phyloP scores from a whole-genome alignment of 441 rosid species.

The Syzygium syzygioides region DNA sequence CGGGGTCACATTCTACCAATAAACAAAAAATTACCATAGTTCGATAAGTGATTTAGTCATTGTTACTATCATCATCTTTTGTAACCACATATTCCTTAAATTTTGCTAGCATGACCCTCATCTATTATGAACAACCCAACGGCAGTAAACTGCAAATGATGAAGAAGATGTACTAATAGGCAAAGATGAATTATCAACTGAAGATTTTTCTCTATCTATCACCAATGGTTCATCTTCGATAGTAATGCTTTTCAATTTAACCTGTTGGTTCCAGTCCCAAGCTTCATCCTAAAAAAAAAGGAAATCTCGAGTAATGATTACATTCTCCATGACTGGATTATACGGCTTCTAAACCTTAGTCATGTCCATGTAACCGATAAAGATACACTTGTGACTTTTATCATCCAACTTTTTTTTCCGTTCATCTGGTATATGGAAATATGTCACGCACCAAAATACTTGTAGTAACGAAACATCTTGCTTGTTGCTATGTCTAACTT shows the following conservation, averaged over 20 bases:
- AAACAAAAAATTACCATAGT: background rate
- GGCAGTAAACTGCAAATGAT: background rate
- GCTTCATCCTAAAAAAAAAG: background rate
- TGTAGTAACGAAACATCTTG: background rate
- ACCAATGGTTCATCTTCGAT: background rate
- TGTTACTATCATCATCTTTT: background rate
- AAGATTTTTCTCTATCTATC: background rate
- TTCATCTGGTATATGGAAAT: background rate
- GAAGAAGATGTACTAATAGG: background rate
- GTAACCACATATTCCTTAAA: background rate
- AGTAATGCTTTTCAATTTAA: background rate
- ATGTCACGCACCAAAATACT: background rate
- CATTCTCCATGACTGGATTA: background rate
- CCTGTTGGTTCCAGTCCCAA: background rate
- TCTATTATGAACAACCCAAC: background rate
- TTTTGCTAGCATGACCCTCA: background rate
- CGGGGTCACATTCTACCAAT: background rate
- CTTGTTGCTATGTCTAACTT: background rate
- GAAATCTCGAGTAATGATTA: background rate
- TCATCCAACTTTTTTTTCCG: background rate
- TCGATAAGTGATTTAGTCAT: background rate
- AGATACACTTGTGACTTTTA: background rate
- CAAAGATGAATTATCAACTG: background rate
- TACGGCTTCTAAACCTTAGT: background rate
- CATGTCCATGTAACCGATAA: background rate